Evolutionary conservation across 208 protist genomes (phyloP).

Genomic region (Angomonas ambiguus): DNA sequence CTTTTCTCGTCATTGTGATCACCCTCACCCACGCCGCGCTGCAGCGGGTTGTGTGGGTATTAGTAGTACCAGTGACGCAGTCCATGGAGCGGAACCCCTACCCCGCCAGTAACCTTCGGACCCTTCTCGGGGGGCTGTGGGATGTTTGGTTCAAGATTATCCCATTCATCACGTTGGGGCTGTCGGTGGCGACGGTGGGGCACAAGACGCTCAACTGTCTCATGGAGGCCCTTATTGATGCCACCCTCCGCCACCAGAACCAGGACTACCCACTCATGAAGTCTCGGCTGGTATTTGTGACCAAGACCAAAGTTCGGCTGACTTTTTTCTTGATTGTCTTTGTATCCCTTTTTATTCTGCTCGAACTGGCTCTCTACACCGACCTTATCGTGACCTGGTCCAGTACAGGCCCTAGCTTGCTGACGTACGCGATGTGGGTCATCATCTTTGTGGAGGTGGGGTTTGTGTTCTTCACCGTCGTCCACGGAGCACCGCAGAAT

Average conservation of each 20-base stretch:
- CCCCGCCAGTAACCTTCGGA: slow-evolving; percentile 44
- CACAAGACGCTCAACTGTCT: slow-evolving; percentile 76
- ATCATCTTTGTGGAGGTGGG: slow-evolving; percentile 21
- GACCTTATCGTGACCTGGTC: slow-evolving; percentile 43
- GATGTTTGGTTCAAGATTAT: slow-evolving; percentile 48
- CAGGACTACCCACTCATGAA: slow-evolving; percentile 76
- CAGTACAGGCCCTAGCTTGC: background rate
- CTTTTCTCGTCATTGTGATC: slow-evolving; percentile 48
- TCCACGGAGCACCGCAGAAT: slow-evolving; percentile 21
- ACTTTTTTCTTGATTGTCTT: slow-evolving; percentile 38
- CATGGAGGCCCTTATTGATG: slow-evolving; percentile 73
- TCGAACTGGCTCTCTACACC: slow-evolving; percentile 41
- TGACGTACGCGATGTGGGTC: slow-evolving; percentile 18
- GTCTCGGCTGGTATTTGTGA: slow-evolving; percentile 47
- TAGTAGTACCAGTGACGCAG: slow-evolving; percentile 75
- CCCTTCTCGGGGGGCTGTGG: slow-evolving; percentile 49
- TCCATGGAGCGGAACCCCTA: slow-evolving; percentile 72
- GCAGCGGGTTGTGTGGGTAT: slow-evolving; percentile 78
- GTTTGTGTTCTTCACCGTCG: slow-evolving; percentile 34
- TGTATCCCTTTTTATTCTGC: slow-evolving; percentile 15
- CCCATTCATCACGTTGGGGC: slow-evolving; percentile 59
- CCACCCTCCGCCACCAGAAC: slow-evolving; percentile 44
- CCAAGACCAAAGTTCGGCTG: slow-evolving; percentile 38
- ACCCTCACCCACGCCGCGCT: slow-evolving; percentile 77
- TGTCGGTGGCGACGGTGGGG: slow-evolving; percentile 54